A percentile compares a stretch with the other conserved stretches of the same genome.
phyloP scores from a whole-genome alignment of 352 stramenopile species.

The Phytopythium delawarense region DNA sequence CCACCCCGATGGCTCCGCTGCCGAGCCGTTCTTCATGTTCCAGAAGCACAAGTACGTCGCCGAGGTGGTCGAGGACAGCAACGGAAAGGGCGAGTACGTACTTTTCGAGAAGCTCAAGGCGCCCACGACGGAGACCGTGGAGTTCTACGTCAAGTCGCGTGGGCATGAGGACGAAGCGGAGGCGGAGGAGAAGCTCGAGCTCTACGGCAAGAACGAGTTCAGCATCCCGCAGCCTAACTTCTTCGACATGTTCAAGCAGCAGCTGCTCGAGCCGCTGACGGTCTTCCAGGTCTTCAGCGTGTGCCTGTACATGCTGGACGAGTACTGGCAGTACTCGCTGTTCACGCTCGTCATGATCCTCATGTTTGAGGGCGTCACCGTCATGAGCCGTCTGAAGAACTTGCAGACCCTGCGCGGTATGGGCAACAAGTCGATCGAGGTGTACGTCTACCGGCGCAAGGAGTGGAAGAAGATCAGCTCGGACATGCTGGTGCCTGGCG shows the following conservation, averaged over 20 bases:
- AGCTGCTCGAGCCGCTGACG: constrained; percentile 97
- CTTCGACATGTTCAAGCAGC: constrained; percentile 94
- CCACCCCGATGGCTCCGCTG: constrained; percentile 26
- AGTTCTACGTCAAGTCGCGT: constrained; percentile 52
- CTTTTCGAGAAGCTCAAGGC: constrained; percentile 79
- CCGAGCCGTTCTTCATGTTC: constrained; percentile 77
- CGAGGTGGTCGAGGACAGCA: constrained; percentile 37
- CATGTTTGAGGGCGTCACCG: constrained; percentile 97
- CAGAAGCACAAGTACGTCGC: constrained; percentile 89
- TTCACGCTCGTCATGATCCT: constrained; percentile 98
- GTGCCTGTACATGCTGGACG: constrained; percentile 98
- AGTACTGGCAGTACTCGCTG: constrained; percentile 99
- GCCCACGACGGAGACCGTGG: constrained; percentile 51
- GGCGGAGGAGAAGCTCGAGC: constrained; percentile 43
- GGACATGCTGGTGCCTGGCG: constrained; percentile 89
- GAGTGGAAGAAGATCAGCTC: constrained; percentile 83
- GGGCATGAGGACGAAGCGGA: constrained; percentile 45
- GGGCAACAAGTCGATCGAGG: constrained; percentile 79
- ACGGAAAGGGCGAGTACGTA: constrained; percentile 48
- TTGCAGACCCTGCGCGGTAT: constrained; percentile 94
- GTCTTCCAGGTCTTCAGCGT: constrained; percentile 99
- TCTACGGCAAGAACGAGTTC: constrained; percentile 92
- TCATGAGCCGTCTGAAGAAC: constrained; percentile 94
- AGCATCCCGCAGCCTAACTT: constrained; percentile 95
- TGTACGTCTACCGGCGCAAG: constrained; percentile 90